These are phyloP conservation scores for Tolypocladium tundrense DNA, from an alignment of 2,329 filamentous ascomycete species.

Conservation along the genomic window DNA sequence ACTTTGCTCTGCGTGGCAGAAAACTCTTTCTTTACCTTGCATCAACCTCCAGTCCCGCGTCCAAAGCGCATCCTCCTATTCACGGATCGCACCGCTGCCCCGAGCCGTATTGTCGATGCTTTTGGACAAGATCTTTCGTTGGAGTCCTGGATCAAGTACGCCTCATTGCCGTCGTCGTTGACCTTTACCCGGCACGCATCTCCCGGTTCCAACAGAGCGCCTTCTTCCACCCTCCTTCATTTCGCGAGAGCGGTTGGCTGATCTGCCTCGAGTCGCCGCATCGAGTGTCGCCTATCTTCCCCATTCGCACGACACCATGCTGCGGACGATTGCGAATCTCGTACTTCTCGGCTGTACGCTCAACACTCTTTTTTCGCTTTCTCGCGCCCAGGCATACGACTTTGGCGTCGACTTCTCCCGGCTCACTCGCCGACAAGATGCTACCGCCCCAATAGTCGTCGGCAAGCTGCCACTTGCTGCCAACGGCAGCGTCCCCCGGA, in stretches of 20 bases:
- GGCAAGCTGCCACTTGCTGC: conserved; percentile 26
- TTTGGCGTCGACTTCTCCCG: conserved; percentile 36
- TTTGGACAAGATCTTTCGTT: not conserved
- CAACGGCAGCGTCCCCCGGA: conserved; percentile 31
- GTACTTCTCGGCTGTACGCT: not conserved
- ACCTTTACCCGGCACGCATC: not conserved
- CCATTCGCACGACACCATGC: conserved; percentile 2
- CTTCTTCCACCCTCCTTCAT: not conserved
- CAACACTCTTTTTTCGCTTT: conserved; percentile 3
- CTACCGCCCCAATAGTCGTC: conserved; percentile 28
- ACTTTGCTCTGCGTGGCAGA: not conserved
- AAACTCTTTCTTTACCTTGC: not conserved
- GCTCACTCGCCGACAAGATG: conserved; percentile 29
- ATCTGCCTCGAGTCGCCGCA: not conserved
- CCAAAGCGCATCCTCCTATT: not conserved
- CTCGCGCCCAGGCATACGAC: conserved; percentile 28
- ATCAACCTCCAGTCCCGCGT: not conserved
- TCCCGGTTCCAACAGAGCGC: not conserved
- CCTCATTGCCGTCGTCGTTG: not conserved
- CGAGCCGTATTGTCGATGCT: not conserved
- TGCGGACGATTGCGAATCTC: not conserved
- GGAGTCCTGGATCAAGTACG: not conserved
- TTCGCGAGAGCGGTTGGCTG: not conserved
- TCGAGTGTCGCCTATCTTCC: not conserved
- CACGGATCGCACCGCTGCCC: not conserved